phyloP scores from a whole-genome alignment of 371 early-diverging fungal genomes.

The Batrachochytrium dendrobatidis region DNA sequence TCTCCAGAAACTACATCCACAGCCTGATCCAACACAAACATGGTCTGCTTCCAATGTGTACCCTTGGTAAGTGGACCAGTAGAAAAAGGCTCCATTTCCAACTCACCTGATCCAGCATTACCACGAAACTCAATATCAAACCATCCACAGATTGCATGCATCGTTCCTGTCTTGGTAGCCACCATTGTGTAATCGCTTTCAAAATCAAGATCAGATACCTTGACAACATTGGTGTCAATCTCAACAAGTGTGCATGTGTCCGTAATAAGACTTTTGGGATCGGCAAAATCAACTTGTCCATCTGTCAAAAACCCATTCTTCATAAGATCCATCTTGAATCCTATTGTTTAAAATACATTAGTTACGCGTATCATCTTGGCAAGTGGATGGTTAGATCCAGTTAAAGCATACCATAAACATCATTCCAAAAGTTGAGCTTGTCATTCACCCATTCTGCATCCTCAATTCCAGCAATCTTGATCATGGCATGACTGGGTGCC shows the following conservation, averaged over 20 bases:
- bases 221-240: constrained; percentile 73
- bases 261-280: constrained; percentile 70
- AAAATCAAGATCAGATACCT: constrained; percentile 80
- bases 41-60: constrained; percentile 98
- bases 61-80: constrained; percentile 83
- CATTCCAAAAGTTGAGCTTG: constrained; percentile 40
- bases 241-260: constrained; percentile 66
- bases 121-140: constrained; percentile 92
- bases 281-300: constrained; percentile 88
- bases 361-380: neutral
- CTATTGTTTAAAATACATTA: constrained; percentile 44
- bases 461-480: constrained; percentile 87
- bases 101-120: constrained; percentile 36
- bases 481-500: constrained; percentile 88
- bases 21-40: constrained; percentile 49
- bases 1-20: constrained; percentile 25
- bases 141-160: constrained; percentile 77
- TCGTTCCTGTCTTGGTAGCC: constrained; percentile 69
- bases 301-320: constrained; percentile 80
- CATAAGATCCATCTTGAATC: constrained; percentile 86
- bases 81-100: constrained; percentile 60
- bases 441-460: constrained; percentile 89
- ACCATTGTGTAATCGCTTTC: constrained; percentile 67
- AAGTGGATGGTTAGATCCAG: constrained; percentile 3
- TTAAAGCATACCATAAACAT: constrained; percentile 60